Evolutionary conservation across 2,329 filamentous ascomycete species (phyloP).

Genomic region (Zalaria obscura): DNA sequence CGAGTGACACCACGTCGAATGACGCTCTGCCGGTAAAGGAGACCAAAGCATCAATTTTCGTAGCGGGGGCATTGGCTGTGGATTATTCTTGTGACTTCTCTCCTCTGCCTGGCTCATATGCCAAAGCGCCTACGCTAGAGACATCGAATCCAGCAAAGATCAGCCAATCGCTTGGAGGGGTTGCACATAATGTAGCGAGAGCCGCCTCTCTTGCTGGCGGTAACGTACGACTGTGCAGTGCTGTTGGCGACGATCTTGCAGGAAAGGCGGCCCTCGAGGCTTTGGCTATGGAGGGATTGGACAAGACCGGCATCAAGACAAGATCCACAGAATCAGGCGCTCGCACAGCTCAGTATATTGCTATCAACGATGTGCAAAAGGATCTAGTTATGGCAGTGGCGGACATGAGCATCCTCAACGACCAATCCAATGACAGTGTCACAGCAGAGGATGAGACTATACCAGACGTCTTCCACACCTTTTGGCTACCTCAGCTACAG

Average conservation of each 20-base stretch:
- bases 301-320: constrained; percentile 45
- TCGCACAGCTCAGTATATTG: constrained; percentile 81
- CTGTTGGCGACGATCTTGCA: constrained; percentile 66
- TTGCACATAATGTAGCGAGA: constrained; percentile 81
- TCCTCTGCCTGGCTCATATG: constrained; percentile 27
- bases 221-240: constrained; percentile 60
- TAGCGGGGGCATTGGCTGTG: constrained; percentile 80
- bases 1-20: background rate
- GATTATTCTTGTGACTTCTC: constrained; percentile 75
- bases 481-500: constrained; percentile 47
- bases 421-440: constrained; percentile 1
- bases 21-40: background rate
- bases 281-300: constrained; percentile 50
- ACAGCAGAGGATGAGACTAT: background rate
- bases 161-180: constrained; percentile 72
- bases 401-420: constrained; percentile 73
- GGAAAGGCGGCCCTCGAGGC: constrained; percentile 59
- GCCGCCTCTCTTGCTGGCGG: constrained; percentile 60
- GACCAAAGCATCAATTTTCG: constrained; percentile 50
- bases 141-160: constrained; percentile 82
- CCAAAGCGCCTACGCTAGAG: constrained; percentile 40
- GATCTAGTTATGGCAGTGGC: constrained; percentile 88
- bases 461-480: constrained; percentile 32
- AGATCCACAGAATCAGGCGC: constrained; percentile 33
- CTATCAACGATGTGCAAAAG: constrained; percentile 71